Conservation (phyloP, 345 rosid genomes). For the Brassica juncea region DNA sequence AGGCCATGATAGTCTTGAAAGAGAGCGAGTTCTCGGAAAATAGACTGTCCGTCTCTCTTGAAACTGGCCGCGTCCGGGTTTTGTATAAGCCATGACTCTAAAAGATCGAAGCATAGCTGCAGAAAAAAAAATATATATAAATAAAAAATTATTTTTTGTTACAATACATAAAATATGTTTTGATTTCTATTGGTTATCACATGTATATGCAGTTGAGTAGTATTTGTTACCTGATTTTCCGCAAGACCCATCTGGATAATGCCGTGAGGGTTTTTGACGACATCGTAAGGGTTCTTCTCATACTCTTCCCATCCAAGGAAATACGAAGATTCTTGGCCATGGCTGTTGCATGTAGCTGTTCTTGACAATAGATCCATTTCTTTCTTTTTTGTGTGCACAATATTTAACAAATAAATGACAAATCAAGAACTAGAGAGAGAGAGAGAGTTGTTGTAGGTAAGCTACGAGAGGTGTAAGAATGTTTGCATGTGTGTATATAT, state of each 20-base stretch:
- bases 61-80: conserved; percentile 60
- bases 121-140: conserved; percentile 8
- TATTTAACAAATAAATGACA: not conserved
- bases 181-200: conserved; percentile 2
- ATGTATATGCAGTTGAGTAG: not conserved
- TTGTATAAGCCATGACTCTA: conserved; percentile 65
- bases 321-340: conserved; percentile 76
- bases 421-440: conserved; percentile 14
- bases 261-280: conserved; percentile 56
- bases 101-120: conserved; percentile 61
- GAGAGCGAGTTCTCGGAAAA: conserved; percentile 72
- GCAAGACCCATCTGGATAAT: conserved; percentile 85
- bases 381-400: not conserved
- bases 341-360: conserved; percentile 62
- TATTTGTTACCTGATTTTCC: conserved; percentile 60
- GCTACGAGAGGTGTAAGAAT: conserved; percentile 25
- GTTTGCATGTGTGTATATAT: conserved; percentile 21
- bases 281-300: conserved; percentile 70
- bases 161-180: not conserved
- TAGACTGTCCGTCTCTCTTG: conserved; percentile 56
- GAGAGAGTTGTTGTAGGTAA: conserved; percentile 4
- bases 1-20: conserved; percentile 81
- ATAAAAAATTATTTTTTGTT: not conserved
- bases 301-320: conserved; percentile 51
- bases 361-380: conserved; percentile 55